phyloP scores from a whole-genome alignment of 768 basidiomycete species.

The Lactifluus echinatus region DNA sequence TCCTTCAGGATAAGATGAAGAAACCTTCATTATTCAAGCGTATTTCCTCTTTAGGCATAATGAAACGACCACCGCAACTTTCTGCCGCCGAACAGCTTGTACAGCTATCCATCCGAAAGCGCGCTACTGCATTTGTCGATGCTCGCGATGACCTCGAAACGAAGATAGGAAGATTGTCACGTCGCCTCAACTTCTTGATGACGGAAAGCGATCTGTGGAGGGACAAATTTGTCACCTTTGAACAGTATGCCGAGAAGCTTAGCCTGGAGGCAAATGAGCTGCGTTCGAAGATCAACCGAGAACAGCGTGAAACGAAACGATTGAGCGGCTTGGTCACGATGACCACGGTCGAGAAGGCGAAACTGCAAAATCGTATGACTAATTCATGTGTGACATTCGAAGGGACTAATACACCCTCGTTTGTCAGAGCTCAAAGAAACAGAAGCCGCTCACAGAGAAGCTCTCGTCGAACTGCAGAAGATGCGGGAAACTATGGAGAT shows the following conservation, averaged over 20 bases:
- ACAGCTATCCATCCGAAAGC: constrained; percentile 82
- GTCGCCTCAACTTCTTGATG: constrained; percentile 86
- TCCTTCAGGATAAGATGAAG: constrained; percentile 86
- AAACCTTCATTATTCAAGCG: constrained; percentile 84
- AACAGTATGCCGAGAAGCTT: constrained; percentile 87
- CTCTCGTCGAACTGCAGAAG: constrained; percentile 66
- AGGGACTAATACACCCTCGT: background rate
- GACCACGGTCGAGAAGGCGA: constrained; percentile 69
- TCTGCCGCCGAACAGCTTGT: constrained; percentile 68
- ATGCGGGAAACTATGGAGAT: constrained; percentile 82
- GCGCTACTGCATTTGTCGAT: constrained; percentile 91
- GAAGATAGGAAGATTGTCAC: constrained; percentile 80
- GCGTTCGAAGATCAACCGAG: constrained; percentile 81
- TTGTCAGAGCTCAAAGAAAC: constrained; percentile 71
- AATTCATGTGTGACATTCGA: background rate
- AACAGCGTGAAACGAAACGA: constrained; percentile 82
- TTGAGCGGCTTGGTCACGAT: constrained; percentile 70
- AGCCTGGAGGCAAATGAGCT: constrained; percentile 81
- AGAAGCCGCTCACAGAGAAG: constrained; percentile 72
- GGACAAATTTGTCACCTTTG: constrained; percentile 90
- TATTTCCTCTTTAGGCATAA: constrained; percentile 66
- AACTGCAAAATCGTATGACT: constrained; percentile 67
- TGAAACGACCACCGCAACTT: constrained; percentile 61
- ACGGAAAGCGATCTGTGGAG: constrained; percentile 86
- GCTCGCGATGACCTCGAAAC: constrained; percentile 90